Base-by-base conservation (phyloP, 306 rosid genomes). In the Urtica urens region DNA sequence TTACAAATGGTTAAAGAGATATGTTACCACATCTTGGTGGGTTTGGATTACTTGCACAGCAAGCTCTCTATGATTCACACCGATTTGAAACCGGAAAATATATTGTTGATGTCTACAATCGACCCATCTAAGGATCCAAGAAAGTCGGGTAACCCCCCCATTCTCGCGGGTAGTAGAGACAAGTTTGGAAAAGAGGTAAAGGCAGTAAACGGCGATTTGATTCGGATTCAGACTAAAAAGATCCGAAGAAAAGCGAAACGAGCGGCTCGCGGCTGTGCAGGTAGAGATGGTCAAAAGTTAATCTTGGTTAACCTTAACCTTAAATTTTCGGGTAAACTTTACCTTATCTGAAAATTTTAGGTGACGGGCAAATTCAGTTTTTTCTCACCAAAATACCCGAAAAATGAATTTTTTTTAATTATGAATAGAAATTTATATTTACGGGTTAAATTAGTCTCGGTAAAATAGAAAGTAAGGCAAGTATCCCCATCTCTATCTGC, bases 51-150 rank as follows among this genome's bases (percentile, higher is more conserved):
- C 71, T 81, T 88, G 62, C 96, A 88, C 30, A 78, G 73, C 60
- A 93, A 80, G 75, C 94, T 88, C 40, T 78, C 93, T 45, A 88
- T 88, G 24, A 83, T 88, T 71, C 96, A 88, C 55, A 88, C 96
- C n/a, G 96, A 88, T 73, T 72, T 88, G 81, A 88, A 88, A 55
- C 96, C 88, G 0, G 96, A 88, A 55, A 88, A 88, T 62, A 80
- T 88, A 18, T 68, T 88, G 67, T 72, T 88, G 35, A 61, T 88
- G 63, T 80, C 93, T 1, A 72, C 27, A 72, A 83, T 87, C 23
- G 93, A 87, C 65, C 79, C 86, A 0, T 69, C 85, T 15, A 88
- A 88, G 83, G 94, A 88, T 76, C 86, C 93, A 27, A 69, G 68
- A 59, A 80, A 72, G 46, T 83, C 88, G 1, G 87, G 88, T 14